Base-by-base conservation (phyloP, 495 filamentous ascomycete genomes). In the Aspergillus diversus region DNA sequence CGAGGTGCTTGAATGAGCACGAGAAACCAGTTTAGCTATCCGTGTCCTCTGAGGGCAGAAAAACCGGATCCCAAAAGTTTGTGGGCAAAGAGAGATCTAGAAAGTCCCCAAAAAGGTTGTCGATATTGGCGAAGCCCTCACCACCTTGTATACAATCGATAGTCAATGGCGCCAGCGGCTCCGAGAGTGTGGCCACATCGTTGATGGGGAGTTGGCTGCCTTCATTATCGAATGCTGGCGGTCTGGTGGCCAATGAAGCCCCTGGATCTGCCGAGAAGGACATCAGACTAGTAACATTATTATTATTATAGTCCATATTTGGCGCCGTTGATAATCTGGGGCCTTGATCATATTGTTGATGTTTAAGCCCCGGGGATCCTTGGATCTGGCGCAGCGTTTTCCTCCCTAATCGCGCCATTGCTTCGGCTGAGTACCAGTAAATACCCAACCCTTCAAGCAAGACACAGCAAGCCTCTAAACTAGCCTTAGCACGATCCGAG, bases 361-460 rank as follows among this genome's bases (percentile, higher is more conserved):
- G 13, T n/a, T 48, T 9, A 57, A 42, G 54, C 17, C 60, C 65
- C 32, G 57, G 9, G 11, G 16, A 49, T 17, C 51, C 59, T 3
- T 72, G 64, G 31, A 75, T 75, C 37, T 79, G 75, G 15, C 69
- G 66, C 27, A 79, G 57, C 6, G 77, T 74, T 61, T 72, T 80
- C 42, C 70, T 71, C 0, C 84, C 86, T 1, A 89, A 75, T n/a
- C 81, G 76, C 8, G 85, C 83, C 75, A 86, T 88, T 33, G 83
- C 81, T 34, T 84, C 81, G 2, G 88, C 88, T 51, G 83, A 87
- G 69, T 81, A 86, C 81, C 88, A 92, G 6, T 80, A 80, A 5
- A 73, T 73, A 17, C 84, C 80, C 5, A 90, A 71, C 2, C 74
- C 71, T 57, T 85, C 82, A 31, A 92, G 75, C 0, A 88, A 66